phyloP scores from a whole-genome alignment of 164 flowering plant genomes.

The Stephania japonica region DNA sequence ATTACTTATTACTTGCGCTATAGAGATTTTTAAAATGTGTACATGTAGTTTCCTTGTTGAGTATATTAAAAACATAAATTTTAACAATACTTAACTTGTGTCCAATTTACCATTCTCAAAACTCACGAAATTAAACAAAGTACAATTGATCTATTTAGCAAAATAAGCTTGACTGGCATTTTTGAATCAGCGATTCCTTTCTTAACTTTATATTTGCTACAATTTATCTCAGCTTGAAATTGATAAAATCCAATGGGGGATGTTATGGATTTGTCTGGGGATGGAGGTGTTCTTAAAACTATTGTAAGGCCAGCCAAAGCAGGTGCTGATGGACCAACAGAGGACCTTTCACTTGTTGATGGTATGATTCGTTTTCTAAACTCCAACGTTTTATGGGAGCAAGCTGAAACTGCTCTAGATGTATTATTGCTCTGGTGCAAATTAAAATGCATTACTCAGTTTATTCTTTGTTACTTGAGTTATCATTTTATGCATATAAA shows the following conservation, averaged over 20 bases:
- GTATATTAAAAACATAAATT: not conserved
- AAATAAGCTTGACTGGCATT: not conserved
- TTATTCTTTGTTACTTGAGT: too few species aligned
- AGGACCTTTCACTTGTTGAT: conserved; percentile 80
- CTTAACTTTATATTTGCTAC: not conserved
- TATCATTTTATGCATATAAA: too few species aligned
- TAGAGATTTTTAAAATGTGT: too few species aligned
- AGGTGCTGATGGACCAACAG: conserved; percentile 63
- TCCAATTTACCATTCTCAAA: not conserved
- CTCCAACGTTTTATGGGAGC: not conserved
- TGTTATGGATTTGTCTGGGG: conserved; percentile 65
- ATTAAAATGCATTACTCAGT: not conserved
- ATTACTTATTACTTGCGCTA: too few species aligned
- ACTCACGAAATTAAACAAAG: not conserved
- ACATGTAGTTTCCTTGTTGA: too few species aligned
- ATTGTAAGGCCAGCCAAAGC: conserved; percentile 60
- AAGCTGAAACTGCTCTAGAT: not conserved
- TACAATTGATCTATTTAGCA: not conserved
- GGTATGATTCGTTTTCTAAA: conserved; percentile 32
- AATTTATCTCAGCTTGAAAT: conserved; percentile 9
- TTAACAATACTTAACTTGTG: too few species aligned
- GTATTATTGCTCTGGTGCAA: not conserved
- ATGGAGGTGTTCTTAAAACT: conserved; percentile 83
- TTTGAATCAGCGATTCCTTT: not conserved
- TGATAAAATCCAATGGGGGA: conserved; percentile 51